These are phyloP conservation scores for Lindgomyces ingoldianus DNA, from an alignment of 495 filamentous ascomycete species.

Conservation along the genomic window DNA sequence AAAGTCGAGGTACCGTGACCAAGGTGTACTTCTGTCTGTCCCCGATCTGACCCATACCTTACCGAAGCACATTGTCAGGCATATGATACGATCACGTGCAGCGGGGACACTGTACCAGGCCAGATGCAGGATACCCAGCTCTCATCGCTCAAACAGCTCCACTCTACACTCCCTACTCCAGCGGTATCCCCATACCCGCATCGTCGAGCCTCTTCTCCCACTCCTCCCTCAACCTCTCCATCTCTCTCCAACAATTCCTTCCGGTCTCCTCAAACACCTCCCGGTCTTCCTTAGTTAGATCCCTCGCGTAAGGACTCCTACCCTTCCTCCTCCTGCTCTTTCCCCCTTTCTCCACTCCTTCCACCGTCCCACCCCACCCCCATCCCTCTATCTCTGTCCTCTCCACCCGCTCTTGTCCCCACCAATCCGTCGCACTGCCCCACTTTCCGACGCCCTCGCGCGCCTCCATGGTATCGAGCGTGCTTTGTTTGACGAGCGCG, in stretches of 20 bases:
- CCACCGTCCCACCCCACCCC: slow-evolving; percentile 74
- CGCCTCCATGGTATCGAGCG: slow-evolving; percentile 63
- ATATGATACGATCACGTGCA: too few species aligned
- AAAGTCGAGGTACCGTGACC: too few species aligned
- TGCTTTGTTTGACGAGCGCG: slow-evolving; percentile 65
- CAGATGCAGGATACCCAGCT: too few species aligned
- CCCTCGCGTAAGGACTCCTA: slow-evolving; percentile 57
- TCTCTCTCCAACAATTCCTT: slow-evolving; percentile 71
- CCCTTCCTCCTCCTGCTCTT: slow-evolving; percentile 45
- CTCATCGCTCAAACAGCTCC: too few species aligned
- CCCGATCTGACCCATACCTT: too few species aligned
- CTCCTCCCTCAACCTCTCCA: slow-evolving; percentile 75
- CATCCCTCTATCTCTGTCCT: slow-evolving; percentile 82
- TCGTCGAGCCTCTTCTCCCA: slow-evolving; percentile 70
- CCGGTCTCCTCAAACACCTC: slow-evolving; percentile 75
- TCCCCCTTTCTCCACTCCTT: slow-evolving; percentile 58
- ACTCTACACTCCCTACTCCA: too few species aligned
- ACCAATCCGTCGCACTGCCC: slow-evolving; percentile 67
- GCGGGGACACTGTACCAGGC: too few species aligned
- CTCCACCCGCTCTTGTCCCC: slow-evolving; percentile 61
- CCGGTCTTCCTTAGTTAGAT: slow-evolving; percentile 64
- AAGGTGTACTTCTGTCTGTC: too few species aligned
- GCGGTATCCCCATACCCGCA: slow-evolving; percentile 39
- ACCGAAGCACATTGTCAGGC: too few species aligned
- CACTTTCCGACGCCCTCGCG: slow-evolving; percentile 70